phyloP scores from a whole-genome alignment of 2,329 filamentous ascomycete species.

The Aspergillus fischeri region DNA sequence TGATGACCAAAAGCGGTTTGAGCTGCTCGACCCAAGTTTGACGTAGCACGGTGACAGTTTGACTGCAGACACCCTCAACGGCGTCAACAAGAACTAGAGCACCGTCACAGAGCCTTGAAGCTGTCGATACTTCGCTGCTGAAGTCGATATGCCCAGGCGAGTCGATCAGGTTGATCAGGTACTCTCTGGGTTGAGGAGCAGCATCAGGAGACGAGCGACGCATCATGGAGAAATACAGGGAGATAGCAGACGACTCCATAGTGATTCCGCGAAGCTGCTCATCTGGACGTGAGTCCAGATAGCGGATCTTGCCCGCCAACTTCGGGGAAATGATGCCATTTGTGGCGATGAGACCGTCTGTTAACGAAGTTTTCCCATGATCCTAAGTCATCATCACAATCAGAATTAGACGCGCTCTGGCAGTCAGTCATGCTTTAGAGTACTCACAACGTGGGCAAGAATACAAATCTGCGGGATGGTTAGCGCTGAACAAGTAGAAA shows the following conservation, averaged over 20 bases:
- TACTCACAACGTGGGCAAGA: constrained; percentile 76
- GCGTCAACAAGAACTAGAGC: constrained; percentile 93
- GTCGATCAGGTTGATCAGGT: constrained; percentile 95
- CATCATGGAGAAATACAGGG: constrained; percentile 89
- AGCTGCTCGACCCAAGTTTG: constrained; percentile 96
- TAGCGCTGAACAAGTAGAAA: constrained; percentile 22
- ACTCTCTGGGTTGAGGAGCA: constrained; percentile 72
- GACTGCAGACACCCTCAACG: constrained; percentile 96
- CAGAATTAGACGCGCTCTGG: neutral
- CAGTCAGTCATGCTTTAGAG: neutral
- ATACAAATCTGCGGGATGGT: constrained; percentile 72
- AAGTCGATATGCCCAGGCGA: constrained; percentile 98
- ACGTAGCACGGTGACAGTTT: constrained; percentile 92
- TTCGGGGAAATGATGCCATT: constrained; percentile 99
- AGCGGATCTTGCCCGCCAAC: constrained; percentile 94
- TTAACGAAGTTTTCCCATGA: constrained; percentile 96
- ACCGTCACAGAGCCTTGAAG: constrained; percentile 88
- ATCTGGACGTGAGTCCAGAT: constrained; percentile 92
- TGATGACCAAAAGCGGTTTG: constrained; percentile 90
- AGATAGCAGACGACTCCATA: constrained; percentile 99
- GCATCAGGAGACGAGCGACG: constrained; percentile 67
- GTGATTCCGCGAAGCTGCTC: constrained; percentile 95
- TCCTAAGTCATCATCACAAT: constrained; percentile 51
- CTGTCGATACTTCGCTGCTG: constrained; percentile 95
- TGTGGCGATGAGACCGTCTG: constrained; percentile 91